A percentile compares a stretch with the other conserved stretches of the same genome.
These are phyloP conservation scores for Arthonia radiata DNA, from an alignment of 495 filamentous ascomycete genomes.

Conservation along the genomic window DNA sequence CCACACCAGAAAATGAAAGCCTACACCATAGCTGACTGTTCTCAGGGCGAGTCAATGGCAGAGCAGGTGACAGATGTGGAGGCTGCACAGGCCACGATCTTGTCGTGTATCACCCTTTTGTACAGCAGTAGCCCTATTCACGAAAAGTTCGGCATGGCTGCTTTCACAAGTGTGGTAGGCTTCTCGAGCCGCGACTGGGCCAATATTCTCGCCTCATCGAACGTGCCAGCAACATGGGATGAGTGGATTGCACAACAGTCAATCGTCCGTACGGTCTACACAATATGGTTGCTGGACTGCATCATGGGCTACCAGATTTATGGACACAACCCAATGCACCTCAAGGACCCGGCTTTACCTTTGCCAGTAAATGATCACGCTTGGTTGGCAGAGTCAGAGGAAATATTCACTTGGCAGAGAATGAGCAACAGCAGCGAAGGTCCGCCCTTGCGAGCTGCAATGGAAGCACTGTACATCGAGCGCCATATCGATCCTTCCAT, in stretches of 20 bases:
- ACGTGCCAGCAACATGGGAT: conserved; percentile 7
- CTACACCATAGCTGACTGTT: conserved; percentile 3
- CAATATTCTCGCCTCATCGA: conserved; percentile 2
- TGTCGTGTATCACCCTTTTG: conserved; percentile 14
- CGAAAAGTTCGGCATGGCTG: conserved; percentile 9
- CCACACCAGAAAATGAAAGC: conserved; percentile 11
- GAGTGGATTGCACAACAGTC: conserved; percentile 14
- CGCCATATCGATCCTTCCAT: conserved; percentile 18
- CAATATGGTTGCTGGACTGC: conserved; percentile 24
- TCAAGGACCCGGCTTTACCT: conserved; percentile 19
- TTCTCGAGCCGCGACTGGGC: too few species aligned
- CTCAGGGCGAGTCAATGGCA: conserved; percentile 19
- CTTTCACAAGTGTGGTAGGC: conserved; percentile 2
- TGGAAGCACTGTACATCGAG: conserved; percentile 24
- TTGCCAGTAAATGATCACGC: conserved; percentile 22
- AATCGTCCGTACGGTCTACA: conserved; percentile 19
- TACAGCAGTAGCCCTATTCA: too few species aligned
- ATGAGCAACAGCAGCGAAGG: conserved; percentile 6
- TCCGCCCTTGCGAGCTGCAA: conserved; percentile 20
- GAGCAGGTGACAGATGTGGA: conserved; percentile 12
- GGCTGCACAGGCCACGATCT: conserved; percentile 11
- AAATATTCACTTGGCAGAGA: conserved; percentile 1
- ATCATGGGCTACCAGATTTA: conserved; percentile 21
- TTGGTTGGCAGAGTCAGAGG: conserved; percentile 19
- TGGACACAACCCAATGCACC: conserved; percentile 12